Evolutionary conservation across 1,139 yeast genomes (phyloP).

Genomic region (Torulaspora globosa): DNA sequence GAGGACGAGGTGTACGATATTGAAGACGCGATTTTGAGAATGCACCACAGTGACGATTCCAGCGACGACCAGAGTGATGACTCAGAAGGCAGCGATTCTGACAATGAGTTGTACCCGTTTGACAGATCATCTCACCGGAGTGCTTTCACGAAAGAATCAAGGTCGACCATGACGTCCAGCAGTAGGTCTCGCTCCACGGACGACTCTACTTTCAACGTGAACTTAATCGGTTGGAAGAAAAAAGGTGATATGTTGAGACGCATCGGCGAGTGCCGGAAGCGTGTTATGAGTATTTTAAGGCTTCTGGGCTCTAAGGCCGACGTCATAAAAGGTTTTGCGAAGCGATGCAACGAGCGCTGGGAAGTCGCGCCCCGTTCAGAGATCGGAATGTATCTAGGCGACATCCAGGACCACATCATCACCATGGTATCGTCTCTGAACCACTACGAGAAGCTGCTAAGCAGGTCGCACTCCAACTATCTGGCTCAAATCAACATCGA

Average conservation of each 20-base stretch:
- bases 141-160: slow-evolving; percentile 17
- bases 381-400: slow-evolving; percentile 87
- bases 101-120: slow-evolving; percentile 33
- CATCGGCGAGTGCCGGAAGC: slow-evolving; percentile 90
- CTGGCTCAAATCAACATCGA: slow-evolving; percentile 95
- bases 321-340: slow-evolving; percentile 90
- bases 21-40: slow-evolving; percentile 81
- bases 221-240: slow-evolving; percentile 75
- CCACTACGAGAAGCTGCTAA: slow-evolving; percentile 88
- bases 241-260: slow-evolving; percentile 93
- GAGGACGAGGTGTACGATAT: slow-evolving; percentile 89
- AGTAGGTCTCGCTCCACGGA: slow-evolving; percentile 43
- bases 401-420: slow-evolving; percentile 89
- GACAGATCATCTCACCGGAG: slow-evolving; percentile 29
- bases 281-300: slow-evolving; percentile 86
- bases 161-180: slow-evolving; percentile 26
- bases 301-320: slow-evolving; percentile 90
- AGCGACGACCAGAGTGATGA: slow-evolving; percentile 43
- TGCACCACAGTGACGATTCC: slow-evolving; percentile 69
- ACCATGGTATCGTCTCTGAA: slow-evolving; percentile 94
- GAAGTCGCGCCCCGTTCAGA: slow-evolving; percentile 70
- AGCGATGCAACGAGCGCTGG: slow-evolving; percentile 81
- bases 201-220: slow-evolving; percentile 40
- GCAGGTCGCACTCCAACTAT: slow-evolving; percentile 91
- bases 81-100: slow-evolving; percentile 37